Percentiles rank a stretch among this genome's conserved stretches.
Evolutionary conservation across 179 eudicot species (phyloP).

Genomic region (Kewa caespitosa): DNA sequence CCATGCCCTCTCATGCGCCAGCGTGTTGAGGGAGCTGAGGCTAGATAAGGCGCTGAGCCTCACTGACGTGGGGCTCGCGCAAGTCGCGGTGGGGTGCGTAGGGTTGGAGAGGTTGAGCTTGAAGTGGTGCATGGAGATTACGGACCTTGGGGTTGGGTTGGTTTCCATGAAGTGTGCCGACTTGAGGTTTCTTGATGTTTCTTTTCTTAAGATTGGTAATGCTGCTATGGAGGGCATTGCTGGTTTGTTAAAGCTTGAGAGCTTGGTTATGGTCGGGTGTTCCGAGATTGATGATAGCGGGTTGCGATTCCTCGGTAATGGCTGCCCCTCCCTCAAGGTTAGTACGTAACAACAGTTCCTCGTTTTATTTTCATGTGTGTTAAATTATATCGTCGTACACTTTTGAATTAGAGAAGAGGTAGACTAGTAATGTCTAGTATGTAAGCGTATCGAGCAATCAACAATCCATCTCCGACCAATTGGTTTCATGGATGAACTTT

Average conservation of each 20-base stretch:
- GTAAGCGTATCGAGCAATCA: no score
- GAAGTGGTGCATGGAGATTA: constrained; percentile 80
- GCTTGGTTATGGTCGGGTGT: constrained; percentile 62
- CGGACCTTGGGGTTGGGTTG: constrained; percentile 69
- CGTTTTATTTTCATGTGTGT: neutral
- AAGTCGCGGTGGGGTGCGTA: constrained; percentile 62
- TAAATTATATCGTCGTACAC: no score
- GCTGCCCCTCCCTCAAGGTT: constrained; percentile 81
- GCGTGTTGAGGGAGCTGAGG: constrained; percentile 44
- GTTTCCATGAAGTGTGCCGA: constrained; percentile 51
- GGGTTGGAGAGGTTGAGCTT: constrained; percentile 56
- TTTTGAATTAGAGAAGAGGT: no score
- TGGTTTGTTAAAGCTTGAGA: constrained; percentile 49
- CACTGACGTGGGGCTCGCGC: constrained; percentile 76
- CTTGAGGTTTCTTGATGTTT: constrained; percentile 56
- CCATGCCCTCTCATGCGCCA: constrained; percentile 46
- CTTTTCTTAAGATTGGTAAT: constrained; percentile 62
- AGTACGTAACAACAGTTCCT: neutral
- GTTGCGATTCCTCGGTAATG: constrained; percentile 48
- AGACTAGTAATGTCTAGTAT: neutral
- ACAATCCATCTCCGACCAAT: no score
- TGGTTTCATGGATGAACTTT: no score
- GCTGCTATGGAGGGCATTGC: constrained; percentile 51
- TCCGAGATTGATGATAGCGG: constrained; percentile 58
- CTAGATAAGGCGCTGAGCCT: constrained; percentile 58